phyloP scores from a whole-genome alignment of 1,139 yeast species.

The Debaryomyces psychrophilus region DNA sequence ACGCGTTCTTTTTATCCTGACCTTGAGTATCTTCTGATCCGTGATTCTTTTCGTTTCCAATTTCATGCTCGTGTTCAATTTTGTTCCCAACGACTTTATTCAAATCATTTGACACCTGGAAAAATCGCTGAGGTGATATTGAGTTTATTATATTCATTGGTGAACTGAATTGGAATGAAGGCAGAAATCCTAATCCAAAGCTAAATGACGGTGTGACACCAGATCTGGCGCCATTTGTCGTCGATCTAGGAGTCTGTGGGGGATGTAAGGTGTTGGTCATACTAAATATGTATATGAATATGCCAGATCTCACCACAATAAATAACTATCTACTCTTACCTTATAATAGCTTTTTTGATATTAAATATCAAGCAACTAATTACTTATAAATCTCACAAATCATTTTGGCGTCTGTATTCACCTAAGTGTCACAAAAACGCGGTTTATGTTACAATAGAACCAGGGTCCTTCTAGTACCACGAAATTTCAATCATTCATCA shows the following conservation, averaged over 20 bases:
- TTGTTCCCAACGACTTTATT: constrained; percentile 17
- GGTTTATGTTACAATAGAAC: background rate
- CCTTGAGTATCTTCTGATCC: background rate
- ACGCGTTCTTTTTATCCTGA: constrained; percentile 10
- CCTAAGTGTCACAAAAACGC: constrained; percentile 11
- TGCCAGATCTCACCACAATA: constrained; percentile 3
- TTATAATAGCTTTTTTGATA: background rate
- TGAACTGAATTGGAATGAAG: constrained; percentile 45
- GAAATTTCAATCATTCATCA: background rate
- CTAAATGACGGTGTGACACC: constrained; percentile 40
- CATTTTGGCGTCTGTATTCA: constrained; percentile 5
- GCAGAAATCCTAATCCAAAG: constrained; percentile 49
- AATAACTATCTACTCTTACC: background rate
- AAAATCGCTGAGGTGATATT: constrained; percentile 43
- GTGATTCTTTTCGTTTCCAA: background rate
- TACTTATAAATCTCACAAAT: background rate
- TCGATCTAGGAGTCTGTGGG: constrained; percentile 37
- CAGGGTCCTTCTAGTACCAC: constrained; percentile 3
- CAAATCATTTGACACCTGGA: constrained; percentile 29
- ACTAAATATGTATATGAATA: background rate
- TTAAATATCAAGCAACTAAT: background rate
- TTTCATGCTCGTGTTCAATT: constrained; percentile 1
- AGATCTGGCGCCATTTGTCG: constrained; percentile 13
- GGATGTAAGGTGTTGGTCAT: constrained; percentile 15
- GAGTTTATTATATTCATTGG: constrained; percentile 34